Evolutionary conservation across 2,329 filamentous ascomycete species (phyloP), one percentile per base, ranked within the genome.

Genomic region (Neofusicoccum laricinum): DNA sequence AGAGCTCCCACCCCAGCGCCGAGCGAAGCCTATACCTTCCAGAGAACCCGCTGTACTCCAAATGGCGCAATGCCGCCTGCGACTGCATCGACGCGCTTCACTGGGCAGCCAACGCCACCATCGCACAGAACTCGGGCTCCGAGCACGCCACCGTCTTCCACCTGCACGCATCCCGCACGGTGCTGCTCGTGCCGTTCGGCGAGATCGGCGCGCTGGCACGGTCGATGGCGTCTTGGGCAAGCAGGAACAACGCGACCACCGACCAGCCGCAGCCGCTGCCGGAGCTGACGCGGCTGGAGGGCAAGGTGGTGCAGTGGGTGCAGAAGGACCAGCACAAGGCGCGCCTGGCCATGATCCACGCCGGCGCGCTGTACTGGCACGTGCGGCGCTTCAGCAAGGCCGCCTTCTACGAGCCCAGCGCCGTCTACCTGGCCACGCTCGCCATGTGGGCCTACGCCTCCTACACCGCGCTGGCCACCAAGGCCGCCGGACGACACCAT

Each of bases 61-160:
- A 80, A 36, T 83, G 81, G 80, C 74, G 79, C 14, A 82, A 82
- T 48, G 76, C 78, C 3, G 73, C 77, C 15, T 79, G 80, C 45
- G 81, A 82, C 62, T 80, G 77, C 51, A 68, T 87, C 2, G 85
- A 87, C 64, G 79, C 86, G 1, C 75, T 87, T 2, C 84, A 87
- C 68, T 87, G 85, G 85, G 78, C 80, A 17, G 85, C 84, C 2
- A 85, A 85, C 66, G 81, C 78, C 45, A 79, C 78, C 0, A 80
- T 84, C 38, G 81, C 81, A 4, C 78, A 79, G 57, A 73, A 79
- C 0, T 76, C 78, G 1, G 85, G 84, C 0, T 74, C 81, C 6
- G 84, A 87, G 65, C 83, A 86, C 64, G 78, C 83, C 2, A 85
- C 82, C 1, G 78, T 87, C 0, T 70, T 86, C 5, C 84, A 86